Conservation (phyloP, 768 basidiomycete genomes). For the Leccinum olivaceopallidum region DNA sequence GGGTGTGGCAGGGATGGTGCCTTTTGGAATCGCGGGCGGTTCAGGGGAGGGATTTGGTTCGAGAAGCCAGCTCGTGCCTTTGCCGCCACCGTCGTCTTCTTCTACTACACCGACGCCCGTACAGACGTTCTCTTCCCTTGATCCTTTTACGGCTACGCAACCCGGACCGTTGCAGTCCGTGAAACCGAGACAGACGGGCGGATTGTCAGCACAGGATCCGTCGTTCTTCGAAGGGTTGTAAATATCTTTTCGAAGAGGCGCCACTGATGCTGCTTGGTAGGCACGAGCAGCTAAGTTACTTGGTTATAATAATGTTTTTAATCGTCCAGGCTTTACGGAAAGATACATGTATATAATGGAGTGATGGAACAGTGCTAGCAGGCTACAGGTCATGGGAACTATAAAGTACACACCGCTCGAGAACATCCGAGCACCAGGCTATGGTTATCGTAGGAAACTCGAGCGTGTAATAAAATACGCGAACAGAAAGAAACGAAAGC, state of each 20-base stretch:
- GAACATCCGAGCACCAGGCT: neutral
- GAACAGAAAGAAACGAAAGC: neutral
- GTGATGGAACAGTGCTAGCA: neutral
- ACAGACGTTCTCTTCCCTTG: neutral
- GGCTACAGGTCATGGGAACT: neutral
- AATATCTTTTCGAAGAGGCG: neutral
- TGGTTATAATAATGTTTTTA: neutral
- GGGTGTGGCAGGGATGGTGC: neutral
- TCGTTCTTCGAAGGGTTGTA: conserved; percentile 84
- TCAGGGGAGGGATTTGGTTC: conserved; percentile 6
- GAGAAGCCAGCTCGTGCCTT: conserved; percentile 16
- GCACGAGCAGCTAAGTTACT: neutral
- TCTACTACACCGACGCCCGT: conserved; percentile 19
- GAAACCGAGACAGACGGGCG: conserved; percentile 41
- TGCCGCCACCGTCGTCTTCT: conserved; percentile 14
- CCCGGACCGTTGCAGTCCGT: conserved; percentile 7
- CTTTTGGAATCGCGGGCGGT: conserved; percentile 3
- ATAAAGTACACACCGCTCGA: conserved; percentile 1
- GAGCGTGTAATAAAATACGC: neutral
- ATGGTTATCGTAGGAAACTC: conserved; percentile 8
- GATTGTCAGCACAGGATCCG: conserved; percentile 79
- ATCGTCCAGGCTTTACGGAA: neutral
- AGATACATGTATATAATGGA: neutral
- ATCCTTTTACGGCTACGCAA: conserved; percentile 16
- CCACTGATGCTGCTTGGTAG: neutral